Percentiles rank a stretch among this genome's conserved stretches.
Conservation (phyloP, 177 flowering plant species). For the Tripterygium wilfordii region DNA sequence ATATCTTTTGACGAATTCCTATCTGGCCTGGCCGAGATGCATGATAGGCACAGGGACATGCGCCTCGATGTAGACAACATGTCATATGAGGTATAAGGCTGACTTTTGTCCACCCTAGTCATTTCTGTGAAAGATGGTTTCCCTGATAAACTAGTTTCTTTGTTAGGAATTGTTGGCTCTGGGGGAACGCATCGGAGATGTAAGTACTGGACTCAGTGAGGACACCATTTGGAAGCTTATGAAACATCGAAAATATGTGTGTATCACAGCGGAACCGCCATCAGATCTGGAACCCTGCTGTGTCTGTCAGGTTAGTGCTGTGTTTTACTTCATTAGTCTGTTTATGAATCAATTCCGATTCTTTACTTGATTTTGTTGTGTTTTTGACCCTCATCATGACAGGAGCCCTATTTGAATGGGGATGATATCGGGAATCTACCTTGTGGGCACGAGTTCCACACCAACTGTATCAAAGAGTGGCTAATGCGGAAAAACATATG, state of each 20-base stretch:
- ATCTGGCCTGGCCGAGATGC: conserved; percentile 44
- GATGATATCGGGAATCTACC: conserved; percentile 60
- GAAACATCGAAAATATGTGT: conserved; percentile 38
- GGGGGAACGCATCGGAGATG: conserved; percentile 86
- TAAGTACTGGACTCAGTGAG: conserved; percentile 72
- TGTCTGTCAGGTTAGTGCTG: conserved; percentile 69
- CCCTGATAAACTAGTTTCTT: not conserved
- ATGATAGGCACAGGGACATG: conserved; percentile 64
- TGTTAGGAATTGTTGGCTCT: conserved; percentile 74
- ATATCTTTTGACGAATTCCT: conserved; percentile 42
- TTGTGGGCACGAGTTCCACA: conserved; percentile 86
- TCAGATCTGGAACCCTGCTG: conserved; percentile 68
- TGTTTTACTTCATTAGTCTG: too few species aligned
- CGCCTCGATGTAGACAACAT: conserved; percentile 76
- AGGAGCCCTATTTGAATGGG: conserved; percentile 72
- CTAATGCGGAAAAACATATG: conserved; percentile 67
- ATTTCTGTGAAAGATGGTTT: conserved; percentile 4
- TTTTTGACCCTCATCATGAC: conserved; percentile 14
- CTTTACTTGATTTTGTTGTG: too few species aligned
- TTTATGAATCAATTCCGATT: too few species aligned
- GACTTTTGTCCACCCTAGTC: not conserved
- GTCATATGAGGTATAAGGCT: conserved; percentile 62
- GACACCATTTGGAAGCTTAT: conserved; percentile 44
- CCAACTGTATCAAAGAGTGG: conserved; percentile 78
- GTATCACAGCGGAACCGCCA: conserved; percentile 9